Percentiles rank a stretch among this genome's conserved stretches.
These are phyloP conservation scores for Coprinellus aureogranulatus DNA, from an alignment of 768 basidiomycete genomes.

Conservation along the genomic window DNA sequence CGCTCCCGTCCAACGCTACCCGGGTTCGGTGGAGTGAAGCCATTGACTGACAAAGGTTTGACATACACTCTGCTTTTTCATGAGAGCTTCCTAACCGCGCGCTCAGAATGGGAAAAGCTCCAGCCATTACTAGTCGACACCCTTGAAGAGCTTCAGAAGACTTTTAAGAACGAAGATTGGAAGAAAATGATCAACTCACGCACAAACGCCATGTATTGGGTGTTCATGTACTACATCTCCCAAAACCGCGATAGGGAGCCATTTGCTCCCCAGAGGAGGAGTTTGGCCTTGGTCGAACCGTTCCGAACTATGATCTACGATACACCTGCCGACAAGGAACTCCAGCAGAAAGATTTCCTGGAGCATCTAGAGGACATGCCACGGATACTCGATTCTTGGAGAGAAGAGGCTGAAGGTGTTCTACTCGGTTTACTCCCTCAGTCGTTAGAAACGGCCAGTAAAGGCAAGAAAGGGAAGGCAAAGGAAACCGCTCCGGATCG, in stretches of 20 bases:
- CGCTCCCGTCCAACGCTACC: neutral
- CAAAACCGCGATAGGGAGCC: neutral
- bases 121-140: neutral
- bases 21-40: neutral
- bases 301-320: conserved; percentile 1
- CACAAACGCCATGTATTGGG: neutral
- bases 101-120: neutral
- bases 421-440: neutral
- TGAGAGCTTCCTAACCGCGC: neutral
- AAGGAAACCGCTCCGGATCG: neutral
- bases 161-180: neutral
- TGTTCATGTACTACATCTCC: neutral
- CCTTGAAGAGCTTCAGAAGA: neutral
- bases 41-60: neutral
- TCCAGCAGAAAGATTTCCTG: neutral
- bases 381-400: neutral
- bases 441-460: neutral
- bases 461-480: neutral
- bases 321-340: neutral
- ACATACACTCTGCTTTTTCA: neutral
- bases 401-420: neutral
- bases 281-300: neutral
- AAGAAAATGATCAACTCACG: neutral
- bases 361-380: neutral
- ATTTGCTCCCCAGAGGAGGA: neutral